These are phyloP conservation scores for Russula sp. DNA, from an alignment of 768 basidiomycete genomes.

Conservation along the genomic window DNA sequence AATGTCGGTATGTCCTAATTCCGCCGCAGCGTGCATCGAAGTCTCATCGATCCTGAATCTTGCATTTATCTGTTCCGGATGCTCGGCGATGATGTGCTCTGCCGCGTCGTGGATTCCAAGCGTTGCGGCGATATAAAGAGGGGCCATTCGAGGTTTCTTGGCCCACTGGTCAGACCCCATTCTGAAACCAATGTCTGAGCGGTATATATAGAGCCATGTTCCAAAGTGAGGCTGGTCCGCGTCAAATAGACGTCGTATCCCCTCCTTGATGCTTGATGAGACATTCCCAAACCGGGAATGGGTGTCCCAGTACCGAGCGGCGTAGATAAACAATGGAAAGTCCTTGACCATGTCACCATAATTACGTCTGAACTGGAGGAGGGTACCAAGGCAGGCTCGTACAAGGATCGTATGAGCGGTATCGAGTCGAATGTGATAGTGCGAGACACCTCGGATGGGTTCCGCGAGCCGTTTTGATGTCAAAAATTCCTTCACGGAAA, in stretches of 20 bases:
- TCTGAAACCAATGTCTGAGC: no score
- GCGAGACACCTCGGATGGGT: background rate
- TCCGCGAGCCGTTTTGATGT: background rate
- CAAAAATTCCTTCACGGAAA: constrained; percentile 7
- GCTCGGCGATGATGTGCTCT: background rate
- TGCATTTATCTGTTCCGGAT: background rate
- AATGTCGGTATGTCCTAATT: background rate
- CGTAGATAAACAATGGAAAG: background rate
- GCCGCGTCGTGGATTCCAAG: background rate
- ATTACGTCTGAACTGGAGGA: background rate
- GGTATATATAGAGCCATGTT: no score
- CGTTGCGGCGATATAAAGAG: background rate
- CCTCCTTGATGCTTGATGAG: background rate
- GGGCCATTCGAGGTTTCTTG: no score
- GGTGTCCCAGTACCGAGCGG: background rate
- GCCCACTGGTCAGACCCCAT: no score
- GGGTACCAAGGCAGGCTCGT: background rate
- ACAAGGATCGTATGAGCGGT: background rate
- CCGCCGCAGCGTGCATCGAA: background rate
- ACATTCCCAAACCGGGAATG: background rate
- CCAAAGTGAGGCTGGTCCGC: background rate
- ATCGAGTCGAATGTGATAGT: background rate
- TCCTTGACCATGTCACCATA: background rate
- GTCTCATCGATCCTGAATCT: no score
- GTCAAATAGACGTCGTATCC: background rate